Conservation (phyloP, 2,329 filamentous ascomycete species). For the Chaetomiaceae sp. region DNA sequence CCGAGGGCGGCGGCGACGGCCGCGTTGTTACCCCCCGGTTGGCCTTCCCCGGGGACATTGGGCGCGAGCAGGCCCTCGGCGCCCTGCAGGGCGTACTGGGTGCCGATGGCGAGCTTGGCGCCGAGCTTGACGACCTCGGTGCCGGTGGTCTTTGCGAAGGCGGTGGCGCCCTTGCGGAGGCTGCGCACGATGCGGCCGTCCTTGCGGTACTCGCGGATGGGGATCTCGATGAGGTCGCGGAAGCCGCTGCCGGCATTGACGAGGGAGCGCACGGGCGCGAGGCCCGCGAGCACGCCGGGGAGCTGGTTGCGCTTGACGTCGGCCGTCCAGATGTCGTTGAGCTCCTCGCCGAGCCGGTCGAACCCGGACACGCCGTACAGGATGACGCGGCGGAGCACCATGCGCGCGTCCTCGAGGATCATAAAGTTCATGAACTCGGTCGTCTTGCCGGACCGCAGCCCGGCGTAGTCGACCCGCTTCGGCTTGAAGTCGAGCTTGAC, state of each 20-base stretch:
- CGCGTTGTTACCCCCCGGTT: slow-evolving; percentile 34
- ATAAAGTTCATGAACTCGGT: slow-evolving; percentile 99
- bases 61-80: slow-evolving; percentile 72
- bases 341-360: slow-evolving; percentile 78
- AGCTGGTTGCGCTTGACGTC: slow-evolving; percentile 88
- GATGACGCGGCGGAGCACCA: slow-evolving; percentile 83
- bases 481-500: slow-evolving; percentile 94
- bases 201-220: slow-evolving; percentile 87
- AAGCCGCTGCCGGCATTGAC: slow-evolving; percentile 89
- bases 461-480: slow-evolving; percentile 93
- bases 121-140: slow-evolving; percentile 92
- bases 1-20: neutral
- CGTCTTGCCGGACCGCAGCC: slow-evolving; percentile 85
- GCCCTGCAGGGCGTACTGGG: slow-evolving; percentile 85
- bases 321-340: slow-evolving; percentile 96
- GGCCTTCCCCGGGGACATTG: slow-evolving; percentile 35
- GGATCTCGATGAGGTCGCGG: slow-evolving; percentile 79
- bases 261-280: slow-evolving; percentile 83
- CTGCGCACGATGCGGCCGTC: slow-evolving; percentile 89
- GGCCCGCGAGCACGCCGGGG: slow-evolving; percentile 77
- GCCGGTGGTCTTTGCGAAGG: slow-evolving; percentile 89
- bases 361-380: slow-evolving; percentile 90
- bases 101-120: slow-evolving; percentile 89
- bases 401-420: slow-evolving; percentile 80
- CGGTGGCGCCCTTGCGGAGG: slow-evolving; percentile 81